Evolutionary conservation across 106 monocot species (phyloP).

Genomic region (Triglochin maritima): DNA sequence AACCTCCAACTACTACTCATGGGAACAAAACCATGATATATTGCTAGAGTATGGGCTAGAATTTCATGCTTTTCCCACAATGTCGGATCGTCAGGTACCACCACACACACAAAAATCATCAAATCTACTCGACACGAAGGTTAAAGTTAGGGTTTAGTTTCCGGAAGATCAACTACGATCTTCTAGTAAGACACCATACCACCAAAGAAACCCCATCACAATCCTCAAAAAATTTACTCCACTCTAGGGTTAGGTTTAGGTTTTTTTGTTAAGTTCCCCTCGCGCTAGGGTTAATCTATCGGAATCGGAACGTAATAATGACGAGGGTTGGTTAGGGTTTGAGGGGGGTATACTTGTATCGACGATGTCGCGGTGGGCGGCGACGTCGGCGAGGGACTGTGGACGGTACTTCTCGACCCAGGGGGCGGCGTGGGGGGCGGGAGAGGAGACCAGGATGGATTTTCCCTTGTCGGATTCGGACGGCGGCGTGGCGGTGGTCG

Average conservation of each 20-base stretch:
- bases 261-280: no score
- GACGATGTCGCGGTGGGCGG: constrained; percentile 96
- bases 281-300: not conserved
- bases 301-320: not conserved
- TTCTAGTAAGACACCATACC: no score
- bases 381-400: constrained; percentile 90
- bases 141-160: no score
- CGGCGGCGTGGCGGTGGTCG: constrained; percentile 8
- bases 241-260: no score
- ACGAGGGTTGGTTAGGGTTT: not conserved
- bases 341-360: constrained; percentile 55
- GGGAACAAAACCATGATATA: no score
- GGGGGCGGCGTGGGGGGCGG: constrained; percentile 57
- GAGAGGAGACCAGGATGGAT: constrained; percentile 6
- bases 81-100: no score
- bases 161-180: no score
- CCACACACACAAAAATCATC: no score
- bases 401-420: constrained; percentile 99
- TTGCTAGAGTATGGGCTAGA: no score
- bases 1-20: no score
- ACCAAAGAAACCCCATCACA: not conserved
- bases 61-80: no score
- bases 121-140: no score
- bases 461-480: constrained; percentile 36
- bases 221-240: not conserved